phyloP scores from a whole-genome alignment of 2,329 filamentous ascomycete genomes.

The Talaromyces sp. region DNA sequence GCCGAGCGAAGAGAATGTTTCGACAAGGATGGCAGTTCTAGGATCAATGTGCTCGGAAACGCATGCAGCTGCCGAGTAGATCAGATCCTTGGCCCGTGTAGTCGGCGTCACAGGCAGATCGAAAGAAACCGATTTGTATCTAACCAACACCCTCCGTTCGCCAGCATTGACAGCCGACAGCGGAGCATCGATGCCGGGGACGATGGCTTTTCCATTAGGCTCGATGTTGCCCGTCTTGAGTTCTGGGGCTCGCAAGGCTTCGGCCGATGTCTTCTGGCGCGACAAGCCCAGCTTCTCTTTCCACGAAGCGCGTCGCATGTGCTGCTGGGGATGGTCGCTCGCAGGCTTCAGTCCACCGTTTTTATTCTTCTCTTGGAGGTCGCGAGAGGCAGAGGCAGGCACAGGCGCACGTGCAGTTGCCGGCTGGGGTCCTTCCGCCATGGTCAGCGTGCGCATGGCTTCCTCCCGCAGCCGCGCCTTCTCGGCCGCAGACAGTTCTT shows the following conservation, averaged over 20 bases:
- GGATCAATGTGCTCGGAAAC: slow-evolving; percentile 61
- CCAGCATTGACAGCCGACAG: slow-evolving; percentile 74
- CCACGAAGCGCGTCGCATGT: slow-evolving; percentile 24
- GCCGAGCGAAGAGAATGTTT: slow-evolving; percentile 69
- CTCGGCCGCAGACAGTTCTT: slow-evolving; percentile 5
- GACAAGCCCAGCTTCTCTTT: slow-evolving; percentile 24
- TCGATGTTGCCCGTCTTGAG: slow-evolving; percentile 9
- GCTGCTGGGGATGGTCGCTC: slow-evolving; percentile 10
- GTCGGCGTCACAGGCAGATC: slow-evolving; percentile 67
- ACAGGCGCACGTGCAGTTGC: slow-evolving; percentile 1
- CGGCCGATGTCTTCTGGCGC: slow-evolving; percentile 8
- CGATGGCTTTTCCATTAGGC: slow-evolving; percentile 17
- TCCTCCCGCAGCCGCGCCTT: slow-evolving; percentile 25
- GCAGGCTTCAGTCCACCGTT: not conserved
- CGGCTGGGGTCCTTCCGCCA: slow-evolving; percentile 13
- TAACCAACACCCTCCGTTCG: slow-evolving; percentile 68
- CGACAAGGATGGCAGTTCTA: slow-evolving; percentile 64
- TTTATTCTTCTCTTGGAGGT: not conserved
- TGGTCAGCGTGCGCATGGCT: slow-evolving; percentile 31
- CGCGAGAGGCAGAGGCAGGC: not conserved
- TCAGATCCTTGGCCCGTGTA: slow-evolving; percentile 69
- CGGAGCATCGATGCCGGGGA: slow-evolving; percentile 66
- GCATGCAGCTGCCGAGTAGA: slow-evolving; percentile 60
- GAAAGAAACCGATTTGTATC: slow-evolving; percentile 64
- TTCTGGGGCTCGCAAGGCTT: slow-evolving; percentile 7